Evolutionary conservation across 208 protist species (phyloP), one percentile per base, ranked within the genome.

Genomic region (Leishmania tropica): DNA sequence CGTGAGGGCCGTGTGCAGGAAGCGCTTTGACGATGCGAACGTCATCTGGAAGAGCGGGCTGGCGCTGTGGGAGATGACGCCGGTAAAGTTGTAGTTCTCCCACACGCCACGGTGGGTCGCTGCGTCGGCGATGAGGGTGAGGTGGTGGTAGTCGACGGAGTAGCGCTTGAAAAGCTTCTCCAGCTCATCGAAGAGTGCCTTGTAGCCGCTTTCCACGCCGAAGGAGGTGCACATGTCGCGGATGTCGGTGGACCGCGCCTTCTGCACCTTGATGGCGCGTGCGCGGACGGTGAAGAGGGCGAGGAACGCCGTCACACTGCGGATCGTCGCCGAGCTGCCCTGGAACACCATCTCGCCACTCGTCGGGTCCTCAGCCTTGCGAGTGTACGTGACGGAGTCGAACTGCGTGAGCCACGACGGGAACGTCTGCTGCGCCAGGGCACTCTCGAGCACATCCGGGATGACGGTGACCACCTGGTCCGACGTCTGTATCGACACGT

Each of bases 41-140:
- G 96, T 97, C 96, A 98, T 97, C 82, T 98, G 96, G 82, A 97
- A 96, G 28, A 98, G 89, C 73, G 96, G 96, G 58, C 92, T 96
- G 47, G 93, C 92, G 84, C 94, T 96, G 62, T 91, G 90, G 1
- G 92, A 89, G 79, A 97, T 96, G 67, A 97, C 93, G 73, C 94
- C 94, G 17, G 91, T 97, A 79, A 95, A 97, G 89, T 97, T 97
- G 70, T 89, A 97, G 87, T 95, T 96, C 85, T 97, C 93, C 94
- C 95, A 98, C 19, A 81, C 79, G 3, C 96, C 96, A 51, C 93
- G 90, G 84, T 98, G 93, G 37, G 92, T 98, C 40, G 95, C 94
- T 75, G 93, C 86, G 84, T 98, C 96, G 58, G 96, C 92, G 80
- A 98, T 96, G 51, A 98, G 91, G 1, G 90, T 93, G 42, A 97